Evolutionary conservation across 495 filamentous ascomycete species (phyloP), one percentile per base, ranked within the genome.

Genomic region (Haplographium delicatum): DNA sequence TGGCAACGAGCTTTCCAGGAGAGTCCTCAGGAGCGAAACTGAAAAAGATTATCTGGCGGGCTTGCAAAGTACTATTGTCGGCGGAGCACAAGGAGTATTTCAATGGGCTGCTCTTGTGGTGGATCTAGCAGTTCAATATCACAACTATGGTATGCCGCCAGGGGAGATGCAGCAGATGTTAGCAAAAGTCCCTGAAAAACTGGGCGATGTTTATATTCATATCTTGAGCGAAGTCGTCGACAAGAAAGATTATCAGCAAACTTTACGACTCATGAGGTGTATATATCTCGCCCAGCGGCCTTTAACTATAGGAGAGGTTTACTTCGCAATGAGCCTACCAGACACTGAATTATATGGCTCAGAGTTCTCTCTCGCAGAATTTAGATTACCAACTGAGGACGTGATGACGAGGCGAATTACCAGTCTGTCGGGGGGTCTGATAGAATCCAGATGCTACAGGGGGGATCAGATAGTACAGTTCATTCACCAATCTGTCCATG

Each of bases 401-500:
- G 59, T 48, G 9, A 65, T 67, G 51, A 53, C 47, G 45, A 60
- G 53, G 44, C 41, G 31, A 46, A 43, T 68, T 4, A 46, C 45
- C 15, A 51, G 38, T 25, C 56, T 66, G 19, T 62, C 65, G 35
- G 33, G 62, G 22, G 65, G 65, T 30, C 56, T 72, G 30, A 57
- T 44, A 23, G 65, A 64, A 34, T 33, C 27, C 33, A 47, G 23
- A 15, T 10, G 33, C 11, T 16, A 41, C 30, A 13, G 6, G 20
- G 18, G 1, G 7, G 22, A 1, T 41, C 3, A 24, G 28, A 50
- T 27, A 43, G 62, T 65, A 23, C 67, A 69, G 42, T 67, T 71
- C 41, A 66, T 71, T 28, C 68, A 70, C 54, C 59, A 66, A 49
- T 64, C 66, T 23, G 64, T 69, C 53, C 63, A 66, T 18, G 65